These are phyloP conservation scores for Apiospora kogelbergensis DNA, from an alignment of 2,329 filamentous ascomycete genomes.

Conservation along the genomic window DNA sequence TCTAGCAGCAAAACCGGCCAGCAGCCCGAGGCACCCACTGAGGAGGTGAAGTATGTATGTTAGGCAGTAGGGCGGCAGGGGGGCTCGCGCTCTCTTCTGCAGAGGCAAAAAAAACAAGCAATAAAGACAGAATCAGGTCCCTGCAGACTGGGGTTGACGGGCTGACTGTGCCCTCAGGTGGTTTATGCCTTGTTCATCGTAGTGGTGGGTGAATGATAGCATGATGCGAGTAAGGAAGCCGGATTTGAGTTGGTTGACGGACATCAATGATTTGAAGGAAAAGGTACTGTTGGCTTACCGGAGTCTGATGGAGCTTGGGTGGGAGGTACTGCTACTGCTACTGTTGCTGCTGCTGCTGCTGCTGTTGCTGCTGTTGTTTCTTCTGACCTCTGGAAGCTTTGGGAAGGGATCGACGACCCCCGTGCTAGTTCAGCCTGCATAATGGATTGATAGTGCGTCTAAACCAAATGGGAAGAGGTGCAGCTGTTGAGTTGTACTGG, in stretches of 20 bases:
- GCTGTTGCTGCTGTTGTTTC: no score
- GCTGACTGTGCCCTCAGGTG: background rate
- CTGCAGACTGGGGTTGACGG: background rate
- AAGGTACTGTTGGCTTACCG: background rate
- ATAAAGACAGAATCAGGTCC: background rate
- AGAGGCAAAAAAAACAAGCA: background rate
- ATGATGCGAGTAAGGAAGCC: background rate
- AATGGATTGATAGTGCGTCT: background rate
- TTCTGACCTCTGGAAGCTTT: background rate
- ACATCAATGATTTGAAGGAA: background rate
- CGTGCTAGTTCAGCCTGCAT: constrained; percentile 7
- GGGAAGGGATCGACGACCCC: background rate
- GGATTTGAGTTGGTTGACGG: background rate
- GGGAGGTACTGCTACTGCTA: background rate
- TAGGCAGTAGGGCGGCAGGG: background rate
- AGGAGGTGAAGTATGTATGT: no score
- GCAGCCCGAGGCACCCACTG: background rate
- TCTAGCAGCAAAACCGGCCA: background rate
- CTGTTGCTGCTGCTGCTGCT: background rate
- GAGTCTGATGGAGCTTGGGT: background rate
- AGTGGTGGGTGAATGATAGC: background rate
- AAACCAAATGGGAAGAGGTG: background rate
- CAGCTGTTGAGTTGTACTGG: background rate
- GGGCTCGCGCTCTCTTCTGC: background rate
- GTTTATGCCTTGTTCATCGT: background rate